Conservation (phyloP, 768 basidiomycete genomes). For the Pleurotus eryngii region DNA sequence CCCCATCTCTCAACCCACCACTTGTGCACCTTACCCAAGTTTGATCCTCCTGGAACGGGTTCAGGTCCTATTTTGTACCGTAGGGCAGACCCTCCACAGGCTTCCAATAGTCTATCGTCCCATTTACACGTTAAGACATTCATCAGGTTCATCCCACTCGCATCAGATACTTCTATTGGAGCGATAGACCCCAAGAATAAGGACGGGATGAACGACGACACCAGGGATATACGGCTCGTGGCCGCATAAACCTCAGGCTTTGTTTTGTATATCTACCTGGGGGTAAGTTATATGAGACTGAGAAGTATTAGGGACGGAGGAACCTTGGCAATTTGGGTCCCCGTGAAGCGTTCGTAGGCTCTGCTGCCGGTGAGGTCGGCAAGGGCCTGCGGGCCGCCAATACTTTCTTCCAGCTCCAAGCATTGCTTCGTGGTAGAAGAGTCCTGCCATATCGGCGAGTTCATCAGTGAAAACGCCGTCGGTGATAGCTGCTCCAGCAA, state of each 20-base stretch:
- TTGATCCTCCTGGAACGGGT: slow-evolving; percentile 68
- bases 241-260: slow-evolving; percentile 51
- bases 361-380: slow-evolving; percentile 78
- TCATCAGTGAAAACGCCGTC: slow-evolving; percentile 61
- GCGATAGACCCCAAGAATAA: slow-evolving; percentile 76
- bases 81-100: slow-evolving; percentile 66
- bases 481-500: slow-evolving; percentile 60
- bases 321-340: slow-evolving; percentile 78
- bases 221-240: slow-evolving; percentile 70
- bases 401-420: slow-evolving; percentile 54
- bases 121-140: slow-evolving; percentile 70
- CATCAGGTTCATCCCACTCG: slow-evolving; percentile 91
- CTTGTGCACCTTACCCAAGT: slow-evolving; percentile 57
- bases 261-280: slow-evolving; percentile 50
- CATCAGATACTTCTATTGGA: slow-evolving; percentile 84
- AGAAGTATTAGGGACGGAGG: neutral
- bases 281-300: neutral
- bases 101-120: slow-evolving; percentile 62
- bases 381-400: slow-evolving; percentile 69
- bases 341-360: slow-evolving; percentile 88
- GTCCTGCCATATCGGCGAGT: slow-evolving; percentile 89
- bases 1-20: slow-evolving; percentile 81
- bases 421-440: slow-evolving; percentile 82
- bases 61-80: slow-evolving; percentile 71
- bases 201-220: slow-evolving; percentile 81